Percentiles rank a stretch among this genome's conserved stretches.
Conservation (phyloP, 2,329 filamentous ascomycete species). For the Colletotrichum neosansevieriae region DNA sequence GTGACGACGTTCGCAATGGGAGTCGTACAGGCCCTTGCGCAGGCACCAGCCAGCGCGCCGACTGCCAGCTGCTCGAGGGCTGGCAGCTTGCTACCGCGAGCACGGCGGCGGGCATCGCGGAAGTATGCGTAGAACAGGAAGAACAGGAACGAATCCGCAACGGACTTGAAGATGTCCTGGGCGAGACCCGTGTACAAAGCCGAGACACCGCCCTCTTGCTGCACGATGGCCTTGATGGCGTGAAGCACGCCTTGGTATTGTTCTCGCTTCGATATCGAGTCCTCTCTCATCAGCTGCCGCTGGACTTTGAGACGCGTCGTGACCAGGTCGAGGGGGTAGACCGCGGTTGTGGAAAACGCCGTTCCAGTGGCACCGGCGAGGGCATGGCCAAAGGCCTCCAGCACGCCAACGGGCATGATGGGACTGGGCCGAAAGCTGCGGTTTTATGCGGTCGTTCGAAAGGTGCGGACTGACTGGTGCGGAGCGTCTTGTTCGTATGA, state of each 20-base stretch:
- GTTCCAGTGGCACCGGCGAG: slow-evolving; percentile 83
- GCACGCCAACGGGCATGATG: slow-evolving; percentile 50
- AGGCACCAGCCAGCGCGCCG: slow-evolving; percentile 79
- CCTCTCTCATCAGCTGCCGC: slow-evolving; percentile 62
- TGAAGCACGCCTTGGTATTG: slow-evolving; percentile 77
- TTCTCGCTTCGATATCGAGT: slow-evolving; percentile 32
- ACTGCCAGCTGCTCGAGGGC: slow-evolving; percentile 80
- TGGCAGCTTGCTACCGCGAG: slow-evolving; percentile 58
- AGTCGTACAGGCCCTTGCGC: slow-evolving; percentile 81
- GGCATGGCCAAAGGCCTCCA: slow-evolving; percentile 85
- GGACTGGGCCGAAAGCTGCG: neutral
- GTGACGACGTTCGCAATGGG: slow-evolving; percentile 87
- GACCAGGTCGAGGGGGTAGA: slow-evolving; percentile 86
- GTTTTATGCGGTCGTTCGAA: no score
- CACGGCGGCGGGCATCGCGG: slow-evolving; percentile 48
- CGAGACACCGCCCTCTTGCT: slow-evolving; percentile 74
- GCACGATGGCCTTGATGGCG: slow-evolving; percentile 78
- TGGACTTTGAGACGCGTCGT: slow-evolving; percentile 87
- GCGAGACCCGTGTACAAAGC: slow-evolving; percentile 78
- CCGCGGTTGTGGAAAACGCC: slow-evolving; percentile 80
- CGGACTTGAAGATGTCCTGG: slow-evolving; percentile 74
- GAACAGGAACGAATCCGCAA: slow-evolving; percentile 85
- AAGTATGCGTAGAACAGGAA: slow-evolving; percentile 81
- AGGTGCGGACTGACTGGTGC: no score
- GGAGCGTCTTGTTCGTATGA: no score